phyloP scores from a whole-genome alignment of 1,284 basidiomycete genomes.

The Pseudozyma hubeiensis region DNA sequence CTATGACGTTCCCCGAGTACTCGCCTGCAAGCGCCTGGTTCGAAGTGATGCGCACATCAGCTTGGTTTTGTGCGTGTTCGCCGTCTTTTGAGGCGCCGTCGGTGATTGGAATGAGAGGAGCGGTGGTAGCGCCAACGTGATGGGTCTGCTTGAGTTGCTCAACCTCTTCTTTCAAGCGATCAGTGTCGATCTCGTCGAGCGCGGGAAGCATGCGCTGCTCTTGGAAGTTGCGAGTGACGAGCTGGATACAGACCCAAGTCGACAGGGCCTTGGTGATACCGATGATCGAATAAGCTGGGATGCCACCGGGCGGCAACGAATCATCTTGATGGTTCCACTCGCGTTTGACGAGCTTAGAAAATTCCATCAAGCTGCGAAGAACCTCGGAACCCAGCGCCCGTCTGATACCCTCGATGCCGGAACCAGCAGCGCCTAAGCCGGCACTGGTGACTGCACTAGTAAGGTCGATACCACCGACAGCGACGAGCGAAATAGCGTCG shows the following conservation, averaged over 20 bases:
- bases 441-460: conserved; percentile 58
- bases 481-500: conserved; percentile 54
- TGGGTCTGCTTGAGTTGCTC: conserved; percentile 28
- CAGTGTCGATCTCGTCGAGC: conserved; percentile 44
- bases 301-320: conserved; percentile 59
- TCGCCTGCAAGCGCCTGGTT: conserved; percentile 40
- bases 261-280: conserved; percentile 56
- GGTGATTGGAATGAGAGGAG: conserved; percentile 16
- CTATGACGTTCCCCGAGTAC: conserved; percentile 54
- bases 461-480: conserved; percentile 59
- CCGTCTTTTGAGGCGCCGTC: not conserved
- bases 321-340: conserved; percentile 58
- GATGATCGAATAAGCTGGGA: conserved; percentile 57
- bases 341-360: conserved; percentile 55
- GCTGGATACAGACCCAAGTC: conserved; percentile 60
- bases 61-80: conserved; percentile 1
- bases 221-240: conserved; percentile 54
- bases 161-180: conserved; percentile 37
- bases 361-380: conserved; percentile 48
- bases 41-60: conserved; percentile 54
- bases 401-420: conserved; percentile 54
- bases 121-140: conserved; percentile 19
- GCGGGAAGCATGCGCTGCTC: conserved; percentile 51
- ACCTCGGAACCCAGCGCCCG: conserved; percentile 57
- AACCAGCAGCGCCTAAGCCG: conserved; percentile 54